These are phyloP conservation scores for Xylaria sp. DNA, from an alignment of 2,329 filamentous ascomycete genomes.

Conservation along the genomic window DNA sequence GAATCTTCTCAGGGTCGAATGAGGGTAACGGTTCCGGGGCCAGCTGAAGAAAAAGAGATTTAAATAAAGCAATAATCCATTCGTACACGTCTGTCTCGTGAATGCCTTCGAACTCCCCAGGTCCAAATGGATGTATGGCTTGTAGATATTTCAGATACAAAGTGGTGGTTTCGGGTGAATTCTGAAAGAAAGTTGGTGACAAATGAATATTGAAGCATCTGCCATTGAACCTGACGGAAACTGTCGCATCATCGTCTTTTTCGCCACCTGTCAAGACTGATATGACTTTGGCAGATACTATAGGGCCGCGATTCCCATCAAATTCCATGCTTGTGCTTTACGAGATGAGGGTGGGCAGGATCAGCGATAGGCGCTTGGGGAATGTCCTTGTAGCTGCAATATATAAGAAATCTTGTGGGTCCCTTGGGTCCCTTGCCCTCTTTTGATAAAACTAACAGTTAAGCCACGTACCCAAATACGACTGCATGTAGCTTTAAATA, in stretches of 20 bases:
- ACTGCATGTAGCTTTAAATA: no score
- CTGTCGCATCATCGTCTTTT: conserved; percentile 15
- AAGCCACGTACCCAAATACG: no score
- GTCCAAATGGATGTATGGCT: conserved; percentile 13
- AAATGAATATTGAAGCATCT: conserved; percentile 17
- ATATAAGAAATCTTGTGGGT: no score
- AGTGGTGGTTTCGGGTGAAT: conserved; percentile 15
- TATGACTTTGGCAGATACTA: conserved; percentile 16
- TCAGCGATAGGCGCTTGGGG: no score
- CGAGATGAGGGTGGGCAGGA: no score
- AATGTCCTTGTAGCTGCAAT: no score
- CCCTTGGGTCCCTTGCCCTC: no score
- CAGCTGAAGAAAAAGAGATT: conserved; percentile 13
- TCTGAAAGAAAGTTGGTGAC: conserved; percentile 21
- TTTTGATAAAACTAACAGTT: no score
- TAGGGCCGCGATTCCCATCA: conserved; percentile 5
- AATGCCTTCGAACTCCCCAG: conserved; percentile 13
- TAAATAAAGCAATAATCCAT: conserved; percentile 18
- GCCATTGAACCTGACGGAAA: conserved; percentile 20
- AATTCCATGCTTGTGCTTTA: conserved; percentile 15
- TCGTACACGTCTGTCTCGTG: conserved; percentile 9
- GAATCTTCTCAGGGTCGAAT: conserved; percentile 25
- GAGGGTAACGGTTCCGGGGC: conserved; percentile 17
- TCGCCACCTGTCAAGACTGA: conserved; percentile 10
- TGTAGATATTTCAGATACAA: conserved; percentile 19